phyloP scores from a whole-genome alignment of 345 rosid genomes.

The Eucalyptus regnans region DNA sequence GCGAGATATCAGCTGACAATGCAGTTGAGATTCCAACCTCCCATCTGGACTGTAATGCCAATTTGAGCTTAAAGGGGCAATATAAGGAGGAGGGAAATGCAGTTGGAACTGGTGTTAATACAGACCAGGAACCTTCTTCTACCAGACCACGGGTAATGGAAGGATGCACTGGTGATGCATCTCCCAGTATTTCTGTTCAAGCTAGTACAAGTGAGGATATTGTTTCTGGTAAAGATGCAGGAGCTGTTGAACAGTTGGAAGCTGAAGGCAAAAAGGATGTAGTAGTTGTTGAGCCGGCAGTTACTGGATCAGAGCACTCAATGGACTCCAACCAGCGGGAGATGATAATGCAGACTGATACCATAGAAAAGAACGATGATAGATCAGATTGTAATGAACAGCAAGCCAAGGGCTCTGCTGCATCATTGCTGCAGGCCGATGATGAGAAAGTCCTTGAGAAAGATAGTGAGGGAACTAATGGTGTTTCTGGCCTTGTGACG shows the following conservation, averaged over 20 bases:
- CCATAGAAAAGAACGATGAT: constrained; percentile 3
- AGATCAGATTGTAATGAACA: constrained; percentile 4
- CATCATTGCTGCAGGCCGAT: constrained; percentile 7
- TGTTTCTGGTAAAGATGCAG: constrained; percentile 3
- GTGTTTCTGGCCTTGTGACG: not conserved
- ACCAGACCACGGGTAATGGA: constrained; percentile 8
- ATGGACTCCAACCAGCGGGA: not conserved
- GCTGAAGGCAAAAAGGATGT: not conserved
- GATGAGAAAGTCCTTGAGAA: constrained; percentile 6
- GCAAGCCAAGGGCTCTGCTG: constrained; percentile 3
- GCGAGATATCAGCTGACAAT: constrained; percentile 2
- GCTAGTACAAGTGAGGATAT: constrained; percentile 6
- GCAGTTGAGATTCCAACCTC: not conserved
- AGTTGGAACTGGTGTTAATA: not conserved
- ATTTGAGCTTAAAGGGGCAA: not conserved
- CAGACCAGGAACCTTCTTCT: constrained; percentile 13
- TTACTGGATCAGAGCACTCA: not conserved
- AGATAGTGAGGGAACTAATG: constrained; percentile 4
- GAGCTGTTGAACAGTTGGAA: constrained; percentile 1
- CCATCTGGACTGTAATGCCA: not conserved
- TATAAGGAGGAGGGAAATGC: not conserved
- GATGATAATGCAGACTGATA: not conserved
- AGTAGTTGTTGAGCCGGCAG: not conserved
- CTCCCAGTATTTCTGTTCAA: not conserved
- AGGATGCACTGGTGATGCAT: constrained; percentile 10